phyloP scores from a whole-genome alignment of 148 eudicot genomes.

The Rheum nobile region DNA sequence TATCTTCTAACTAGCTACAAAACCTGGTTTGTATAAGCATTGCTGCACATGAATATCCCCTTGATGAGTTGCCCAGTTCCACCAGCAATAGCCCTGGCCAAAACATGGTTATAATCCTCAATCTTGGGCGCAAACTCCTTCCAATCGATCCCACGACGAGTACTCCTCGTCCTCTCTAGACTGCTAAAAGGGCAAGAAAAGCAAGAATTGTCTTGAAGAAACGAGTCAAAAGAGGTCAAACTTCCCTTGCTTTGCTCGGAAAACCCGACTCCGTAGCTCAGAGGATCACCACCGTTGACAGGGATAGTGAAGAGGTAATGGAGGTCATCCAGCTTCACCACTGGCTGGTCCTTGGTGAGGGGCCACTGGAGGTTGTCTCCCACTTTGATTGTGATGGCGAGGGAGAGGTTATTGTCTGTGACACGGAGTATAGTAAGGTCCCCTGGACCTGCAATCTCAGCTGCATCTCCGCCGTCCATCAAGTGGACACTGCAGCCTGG shows the following conservation, averaged over 20 bases:
- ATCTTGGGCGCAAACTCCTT: slow-evolving; percentile 72
- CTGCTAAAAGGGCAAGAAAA: slow-evolving; percentile 35
- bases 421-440: slow-evolving; percentile 42
- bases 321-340: slow-evolving; percentile 66
- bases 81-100: slow-evolving; percentile 85
- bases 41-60: slow-evolving; percentile 78
- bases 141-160: slow-evolving; percentile 45
- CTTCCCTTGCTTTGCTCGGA: slow-evolving; percentile 17
- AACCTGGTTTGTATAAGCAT: slow-evolving; percentile 86
- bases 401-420: slow-evolving; percentile 37
- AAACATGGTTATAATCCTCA: slow-evolving; percentile 57
- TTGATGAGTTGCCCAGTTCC: slow-evolving; percentile 91
- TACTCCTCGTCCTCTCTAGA: slow-evolving; percentile 16
- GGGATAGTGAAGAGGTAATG: slow-evolving; percentile 76
- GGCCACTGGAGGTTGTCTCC: slow-evolving; percentile 83
- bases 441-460: slow-evolving; percentile 45
- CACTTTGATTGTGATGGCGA: slow-evolving; percentile 64
- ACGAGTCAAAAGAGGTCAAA: slow-evolving; percentile 44
- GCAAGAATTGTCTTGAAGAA: slow-evolving; percentile 52
- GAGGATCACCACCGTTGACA: slow-evolving; percentile 41
- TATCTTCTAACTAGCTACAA: neutral
- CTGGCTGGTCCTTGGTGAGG: slow-evolving; percentile 85
- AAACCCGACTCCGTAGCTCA: slow-evolving; percentile 82
- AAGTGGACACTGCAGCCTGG: slow-evolving; percentile 60
- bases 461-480: slow-evolving; percentile 69